Conservation (phyloP, 768 basidiomycete genomes). For the Chalciporus pseudorubinellus region DNA sequence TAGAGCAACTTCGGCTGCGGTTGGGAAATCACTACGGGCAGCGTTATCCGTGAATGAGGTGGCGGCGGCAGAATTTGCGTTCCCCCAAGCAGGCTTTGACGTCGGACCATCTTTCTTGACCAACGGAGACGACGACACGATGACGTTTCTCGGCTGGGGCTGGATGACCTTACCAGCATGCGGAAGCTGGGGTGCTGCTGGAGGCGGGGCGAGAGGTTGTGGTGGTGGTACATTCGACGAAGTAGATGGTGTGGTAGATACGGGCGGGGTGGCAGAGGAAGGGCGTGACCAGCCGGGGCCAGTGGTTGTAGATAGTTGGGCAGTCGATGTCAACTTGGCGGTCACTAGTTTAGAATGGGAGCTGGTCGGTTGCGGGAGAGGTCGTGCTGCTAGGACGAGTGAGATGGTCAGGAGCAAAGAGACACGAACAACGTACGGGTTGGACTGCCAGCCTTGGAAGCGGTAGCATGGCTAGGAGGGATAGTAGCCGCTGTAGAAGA, state of each 20-base stretch:
- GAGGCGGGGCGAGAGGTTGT: slow-evolving; percentile 39
- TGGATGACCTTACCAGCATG: slow-evolving; percentile 67
- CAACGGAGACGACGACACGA: slow-evolving; percentile 31
- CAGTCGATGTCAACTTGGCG: slow-evolving; percentile 75
- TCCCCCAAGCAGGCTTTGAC: slow-evolving; percentile 72
- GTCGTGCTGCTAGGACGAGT: slow-evolving; percentile 49
- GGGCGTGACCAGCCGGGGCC: slow-evolving; percentile 78
- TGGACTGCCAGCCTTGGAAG: slow-evolving; percentile 50
- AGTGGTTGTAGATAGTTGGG: slow-evolving; percentile 54
- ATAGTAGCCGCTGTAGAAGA: slow-evolving; percentile 48
- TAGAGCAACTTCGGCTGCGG: slow-evolving; percentile 92
- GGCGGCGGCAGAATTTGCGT: slow-evolving; percentile 40
- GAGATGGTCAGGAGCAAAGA: not conserved
- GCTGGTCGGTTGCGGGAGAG: slow-evolving; percentile 48
- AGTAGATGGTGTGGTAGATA: slow-evolving; percentile 47
- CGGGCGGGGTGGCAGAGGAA: slow-evolving; percentile 65
- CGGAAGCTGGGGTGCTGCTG: slow-evolving; percentile 49
- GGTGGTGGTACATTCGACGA: slow-evolving; percentile 46
- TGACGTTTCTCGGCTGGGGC: slow-evolving; percentile 49
- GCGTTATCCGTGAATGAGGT: slow-evolving; percentile 42
- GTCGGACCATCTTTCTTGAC: slow-evolving; percentile 31
- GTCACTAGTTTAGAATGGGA: slow-evolving; percentile 83
- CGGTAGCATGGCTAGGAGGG: slow-evolving; percentile 38
- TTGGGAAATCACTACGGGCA: slow-evolving; percentile 80
- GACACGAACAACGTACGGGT: slow-evolving; percentile 44